phyloP scores from a whole-genome alignment of 257 asterid genomes.

The Solanum peruvianum region DNA sequence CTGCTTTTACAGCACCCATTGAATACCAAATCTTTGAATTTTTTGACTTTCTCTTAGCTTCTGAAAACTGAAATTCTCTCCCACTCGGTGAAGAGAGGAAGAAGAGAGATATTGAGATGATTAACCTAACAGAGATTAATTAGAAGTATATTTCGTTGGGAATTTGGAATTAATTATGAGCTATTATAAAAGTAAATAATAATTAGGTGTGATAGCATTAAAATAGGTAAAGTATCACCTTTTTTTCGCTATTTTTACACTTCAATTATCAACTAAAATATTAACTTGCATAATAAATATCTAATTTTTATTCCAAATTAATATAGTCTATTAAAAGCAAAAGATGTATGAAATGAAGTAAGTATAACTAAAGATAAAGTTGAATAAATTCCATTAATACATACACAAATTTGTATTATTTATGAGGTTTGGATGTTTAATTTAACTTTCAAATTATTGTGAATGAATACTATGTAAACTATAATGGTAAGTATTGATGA shows the following conservation, averaged over 20 bases:
- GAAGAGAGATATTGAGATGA: not conserved
- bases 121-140: not conserved
- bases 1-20: conserved; percentile 25
- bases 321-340: not conserved
- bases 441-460: not conserved
- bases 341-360: not conserved
- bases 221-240: not conserved
- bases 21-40: not conserved
- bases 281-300: too few species aligned
- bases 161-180: not conserved
- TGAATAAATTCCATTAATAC: not conserved
- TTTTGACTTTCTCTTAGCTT: not conserved
- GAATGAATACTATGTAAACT: not conserved
- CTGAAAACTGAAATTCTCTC: not conserved
- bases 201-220: not conserved
- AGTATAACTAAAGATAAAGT: not conserved
- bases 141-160: not conserved
- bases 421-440: not conserved
- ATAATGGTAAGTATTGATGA: not conserved
- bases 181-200: not conserved
- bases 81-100: not conserved
- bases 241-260: not conserved
- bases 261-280: too few species aligned
- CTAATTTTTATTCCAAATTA: too few species aligned
- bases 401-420: not conserved